Percentiles rank a stretch among this genome's conserved stretches.
Evolutionary conservation across 2,329 filamentous ascomycete species (phyloP).

Genomic region (Meredithiella fracta): DNA sequence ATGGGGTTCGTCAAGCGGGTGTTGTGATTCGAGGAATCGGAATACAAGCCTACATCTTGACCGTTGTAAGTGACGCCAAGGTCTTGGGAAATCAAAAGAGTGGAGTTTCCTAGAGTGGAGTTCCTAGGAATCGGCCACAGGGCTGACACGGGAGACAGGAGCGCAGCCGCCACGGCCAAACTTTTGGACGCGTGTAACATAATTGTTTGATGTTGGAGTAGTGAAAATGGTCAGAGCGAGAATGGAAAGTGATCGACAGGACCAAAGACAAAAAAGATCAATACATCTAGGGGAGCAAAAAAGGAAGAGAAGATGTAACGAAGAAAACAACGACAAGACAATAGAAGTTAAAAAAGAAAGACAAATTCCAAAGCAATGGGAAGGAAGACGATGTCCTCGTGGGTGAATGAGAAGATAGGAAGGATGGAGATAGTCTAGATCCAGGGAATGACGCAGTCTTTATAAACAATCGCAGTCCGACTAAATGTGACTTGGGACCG

Average conservation of each 20-base stretch:
- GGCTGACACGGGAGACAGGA: slow-evolving; percentile 24
- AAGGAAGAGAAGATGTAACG: neutral
- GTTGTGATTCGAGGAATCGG: slow-evolving; percentile 18
- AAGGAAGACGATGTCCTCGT: neutral
- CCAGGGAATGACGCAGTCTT: neutral
- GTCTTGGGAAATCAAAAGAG: slow-evolving; percentile 36
- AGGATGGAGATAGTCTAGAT: neutral
- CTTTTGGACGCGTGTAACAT: slow-evolving; percentile 9
- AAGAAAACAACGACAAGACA: neutral
- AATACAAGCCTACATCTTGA: slow-evolving; percentile 33
- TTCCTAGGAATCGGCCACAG: slow-evolving; percentile 41
- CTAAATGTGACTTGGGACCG: too few relatives aligned
- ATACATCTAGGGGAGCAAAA: neutral
- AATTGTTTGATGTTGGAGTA: slow-evolving; percentile 2
- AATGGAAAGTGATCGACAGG: neutral
- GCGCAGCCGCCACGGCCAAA: slow-evolving; percentile 16
- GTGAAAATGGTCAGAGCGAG: neutral
- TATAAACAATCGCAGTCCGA: too few relatives aligned
- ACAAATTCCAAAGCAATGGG: neutral
- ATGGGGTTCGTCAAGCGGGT: slow-evolving; percentile 8
- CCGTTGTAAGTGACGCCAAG: slow-evolving; percentile 43
- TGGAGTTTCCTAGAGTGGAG: slow-evolving; percentile 33
- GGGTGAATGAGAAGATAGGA: neutral
- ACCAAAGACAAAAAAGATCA: neutral
- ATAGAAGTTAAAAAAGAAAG: neutral